Base-by-base conservation (phyloP, 208 protist genomes). In the Acanthamoeba triangularis region DNA sequence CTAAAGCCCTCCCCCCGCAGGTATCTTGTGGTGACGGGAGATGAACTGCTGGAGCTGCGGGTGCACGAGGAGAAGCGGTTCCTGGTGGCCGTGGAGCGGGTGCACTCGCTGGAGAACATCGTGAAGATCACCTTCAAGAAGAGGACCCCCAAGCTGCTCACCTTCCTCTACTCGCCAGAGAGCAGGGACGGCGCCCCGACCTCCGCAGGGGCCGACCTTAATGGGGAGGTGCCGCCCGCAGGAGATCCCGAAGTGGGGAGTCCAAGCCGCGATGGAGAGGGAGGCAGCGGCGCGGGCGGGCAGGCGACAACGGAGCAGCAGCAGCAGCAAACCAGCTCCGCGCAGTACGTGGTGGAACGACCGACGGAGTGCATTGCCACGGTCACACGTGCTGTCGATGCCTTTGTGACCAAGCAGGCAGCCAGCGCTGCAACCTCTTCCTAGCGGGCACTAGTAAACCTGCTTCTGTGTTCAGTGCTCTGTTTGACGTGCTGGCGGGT, bases 61-160 rank as follows among this genome's bases (percentile, higher is more conserved):
- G 82, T 90, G 47, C 7, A 90, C 82, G 52, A 59, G n/a, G 54
- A 59, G 49, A 30, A 90, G 54, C 82, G 82, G 18, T 90, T 65
- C 82, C 6, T 90, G 82, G 82, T 90, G 82, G 82, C 82, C 13
- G 47, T 90, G 47, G 47, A 90, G 30, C 47, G 28, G 28, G 54
- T 59, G 30, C 47, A 67, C 30, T 59, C 49, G 82, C 54, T 90
- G 18, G 52, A 59, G 82, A 90, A 65, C n/a, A 90, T 90, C 16
- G 52, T 90, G 30, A 90, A 90, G 82, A 90, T 90, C 41, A 90
- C 82, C 54, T 90, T 90, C 49, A 59, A 65, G 54, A 90, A 90
- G 52, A 1, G 54, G 44, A 35, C 25, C 8, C 82, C 82, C 47
- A 90, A 90, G 82, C 37, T 90, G 8, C 54, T 90, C 52, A 65